Evolutionary conservation across 148 eudicot species (phyloP), one percentile per base, ranked within the genome.

Genomic region (Chenopodium berlandieri): DNA sequence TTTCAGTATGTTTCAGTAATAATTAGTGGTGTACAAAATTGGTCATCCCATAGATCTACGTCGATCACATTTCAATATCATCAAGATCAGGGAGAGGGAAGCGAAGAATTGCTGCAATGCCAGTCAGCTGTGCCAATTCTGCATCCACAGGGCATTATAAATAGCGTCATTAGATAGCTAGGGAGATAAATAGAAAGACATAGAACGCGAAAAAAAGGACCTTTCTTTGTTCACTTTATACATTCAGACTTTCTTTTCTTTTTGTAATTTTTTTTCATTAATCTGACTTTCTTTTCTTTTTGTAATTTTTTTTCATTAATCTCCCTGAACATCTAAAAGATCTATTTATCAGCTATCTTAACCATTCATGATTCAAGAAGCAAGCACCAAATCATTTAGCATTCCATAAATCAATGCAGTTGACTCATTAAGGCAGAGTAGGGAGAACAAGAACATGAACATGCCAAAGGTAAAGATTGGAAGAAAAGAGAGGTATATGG

Each of bases 31-130:
- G 20, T 68, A 48, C 77, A 48, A n/a, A 16, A 6, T 60, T 78
- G 63, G 54, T 47, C 2, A 22, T 30, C 44, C 31, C 50, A 7
- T 12, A 44, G 19, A n/a, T 14, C 6, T 23, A 64, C 10, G 17
- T 44, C 58, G 14, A 58, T 90, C 86, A 96, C 99, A 96, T 96
- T 86, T 96, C 99, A 22, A 94, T 89, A 81, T 96, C 99, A 71
- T 96, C 99, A 56, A 96, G 87, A 44, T 96, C 99, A 0, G 99
- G 99, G 68, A 96, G 87, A 44, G 99, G 99, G 54, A 96, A 96
- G n/a, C 98, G 99, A 77, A 96, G 93, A 77, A 94, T 92, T 54
- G 99, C 99, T 22, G 99, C 98, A 78, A 96, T 89, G 23, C 99
- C 99, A 4, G 98, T 96, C 83, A 96, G 82, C 85, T 96, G 98